Evolutionary conservation across 768 basidiomycete genomes (phyloP), one percentile per base, ranked within the genome.

Genomic region (Lanmaoa rubissima): DNA sequence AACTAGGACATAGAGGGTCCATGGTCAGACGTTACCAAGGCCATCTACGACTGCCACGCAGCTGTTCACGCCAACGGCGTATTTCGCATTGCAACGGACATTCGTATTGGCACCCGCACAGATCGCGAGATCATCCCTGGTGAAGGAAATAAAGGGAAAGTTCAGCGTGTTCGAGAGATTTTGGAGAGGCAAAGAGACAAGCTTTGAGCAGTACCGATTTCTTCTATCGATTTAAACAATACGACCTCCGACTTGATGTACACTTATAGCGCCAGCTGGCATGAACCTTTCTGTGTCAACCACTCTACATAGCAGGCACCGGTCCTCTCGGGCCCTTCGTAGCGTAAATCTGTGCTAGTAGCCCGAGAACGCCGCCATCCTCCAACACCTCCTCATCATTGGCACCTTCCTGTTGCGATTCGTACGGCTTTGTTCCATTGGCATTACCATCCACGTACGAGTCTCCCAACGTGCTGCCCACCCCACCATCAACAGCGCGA

Each of bases 31-130:
- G 96, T 98, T 40, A 86, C 82, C 55, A 78, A 88, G 62, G 92
- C 88, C 2, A 97, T 98, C 59, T 90, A 93, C 61, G 90, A 89
- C 58, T 97, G 94, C 68, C 96, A 98, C 68, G 80, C 81, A 26
- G 92, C 91, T 2, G 88, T 94, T 6, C 93, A 95, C 60, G 83
- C 81, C 1, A 80, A 82, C 68, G 91, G 90, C 24, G 81, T 83
- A 0, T 83, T 84, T 16, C 84, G 88, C 50, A 81, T 94, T 51
- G 91, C 91, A 12, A 96, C 95, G 13, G 95, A 98, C 74, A 90
- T 98, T 57, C 87, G 96, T 28, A 95, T 98, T 51, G 96, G 96
- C 42, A 98, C 96, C 1, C 85, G 95, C 45, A 79, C 82, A 24
- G 85, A 95, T 72, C 82, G 86, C 57, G 75, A 80, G 39, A 79